Base-by-base conservation (phyloP, 192 early-diverging fungal genomes). In the Funneliformis mosseae region DNA sequence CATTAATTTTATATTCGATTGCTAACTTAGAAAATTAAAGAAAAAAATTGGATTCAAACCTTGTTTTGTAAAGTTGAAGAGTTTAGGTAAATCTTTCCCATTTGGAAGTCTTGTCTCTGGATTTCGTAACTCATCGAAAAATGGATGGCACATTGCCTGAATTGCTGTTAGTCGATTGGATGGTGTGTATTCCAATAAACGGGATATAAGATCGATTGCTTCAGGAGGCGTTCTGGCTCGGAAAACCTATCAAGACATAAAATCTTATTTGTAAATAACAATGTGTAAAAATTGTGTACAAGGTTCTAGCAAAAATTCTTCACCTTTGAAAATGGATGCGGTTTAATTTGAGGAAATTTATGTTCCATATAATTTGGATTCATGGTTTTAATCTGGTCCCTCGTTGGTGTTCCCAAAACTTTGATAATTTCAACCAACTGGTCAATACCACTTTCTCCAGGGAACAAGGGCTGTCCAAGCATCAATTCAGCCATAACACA, bases 351-450 rank as follows among this genome's bases (percentile, higher is more conserved):
- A 80, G 98, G 98, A 84, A 99, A 99, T 84, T 97, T 97, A 89
- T 98, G 97, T 82, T 98, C 96, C 81, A 94, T 95, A 85, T 99
- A 99, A 87, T 97, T 96, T 50, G 94, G 95, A 86, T 99, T 99
- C 98, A 99, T 98, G 25, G 91, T 91, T 81, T 93, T 93, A 82
- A 99, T 98, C 85, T 99, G 96, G 77, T 99, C 97, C 74, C 92
- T 88, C 50, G 96, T 94, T 23, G 97, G 98, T 38, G 97, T 99
- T 62, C 98, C 98, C 21, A 99, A 89, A 18, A 98, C 94, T 88
- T 99, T 99, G 89, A 99, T 99, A 82, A 99, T 99, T 86, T 99
- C 97, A 38, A 99, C 98, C 38, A 99, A 88, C 83, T 99, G 98
- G 83, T 99, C 98, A 48, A 99, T 97, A 64, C 97, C 96, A 74